Evolutionary conservation across 176 grass and related monocot species (phyloP).

Genomic region (Aegilops speltoides): DNA sequence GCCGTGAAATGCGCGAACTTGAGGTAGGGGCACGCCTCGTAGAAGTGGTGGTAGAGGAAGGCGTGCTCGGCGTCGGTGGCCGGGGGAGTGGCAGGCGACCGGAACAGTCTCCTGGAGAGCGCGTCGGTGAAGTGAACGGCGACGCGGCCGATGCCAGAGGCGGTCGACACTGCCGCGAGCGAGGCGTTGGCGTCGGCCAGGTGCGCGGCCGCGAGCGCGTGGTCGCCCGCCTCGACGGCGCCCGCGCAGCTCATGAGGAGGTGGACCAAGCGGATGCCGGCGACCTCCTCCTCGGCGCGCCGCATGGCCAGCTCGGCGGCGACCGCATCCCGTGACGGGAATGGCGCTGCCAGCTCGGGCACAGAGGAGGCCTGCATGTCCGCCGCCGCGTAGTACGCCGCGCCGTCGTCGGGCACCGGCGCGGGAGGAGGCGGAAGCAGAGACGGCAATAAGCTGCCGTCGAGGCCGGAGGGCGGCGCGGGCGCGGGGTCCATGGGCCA

Average conservation of each 20-base stretch:
- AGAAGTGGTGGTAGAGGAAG: constrained; percentile 83
- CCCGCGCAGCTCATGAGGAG: constrained; percentile 91
- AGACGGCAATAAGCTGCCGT: constrained; percentile 2
- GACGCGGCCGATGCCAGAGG: constrained; percentile 76
- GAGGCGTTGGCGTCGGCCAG: constrained; percentile 50
- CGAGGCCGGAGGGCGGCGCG: background rate
- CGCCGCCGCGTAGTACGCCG: background rate
- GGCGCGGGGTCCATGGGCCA: constrained; percentile 33
- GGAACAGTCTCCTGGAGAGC: constrained; percentile 62
- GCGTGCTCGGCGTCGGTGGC: constrained; percentile 25
- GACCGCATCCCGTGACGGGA: background rate
- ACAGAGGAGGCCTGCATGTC: background rate
- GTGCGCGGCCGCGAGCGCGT: constrained; percentile 33
- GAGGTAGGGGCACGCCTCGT: constrained; percentile 94
- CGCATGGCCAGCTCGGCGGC: constrained; percentile 38
- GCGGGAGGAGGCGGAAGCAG: background rate
- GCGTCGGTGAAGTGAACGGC: constrained; percentile 81
- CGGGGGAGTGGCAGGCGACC: background rate
- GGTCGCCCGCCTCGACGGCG: constrained; percentile 55
- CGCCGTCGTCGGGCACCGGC: background rate
- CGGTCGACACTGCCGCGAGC: constrained; percentile 48
- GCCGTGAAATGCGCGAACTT: constrained; percentile 99
- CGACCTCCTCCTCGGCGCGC: constrained; percentile 67
- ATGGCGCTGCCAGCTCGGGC: constrained; percentile 1
- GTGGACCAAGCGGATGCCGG: constrained; percentile 77